Conservation (phyloP, 352 stramenopile species). For the Phytophthora rubi region DNA sequence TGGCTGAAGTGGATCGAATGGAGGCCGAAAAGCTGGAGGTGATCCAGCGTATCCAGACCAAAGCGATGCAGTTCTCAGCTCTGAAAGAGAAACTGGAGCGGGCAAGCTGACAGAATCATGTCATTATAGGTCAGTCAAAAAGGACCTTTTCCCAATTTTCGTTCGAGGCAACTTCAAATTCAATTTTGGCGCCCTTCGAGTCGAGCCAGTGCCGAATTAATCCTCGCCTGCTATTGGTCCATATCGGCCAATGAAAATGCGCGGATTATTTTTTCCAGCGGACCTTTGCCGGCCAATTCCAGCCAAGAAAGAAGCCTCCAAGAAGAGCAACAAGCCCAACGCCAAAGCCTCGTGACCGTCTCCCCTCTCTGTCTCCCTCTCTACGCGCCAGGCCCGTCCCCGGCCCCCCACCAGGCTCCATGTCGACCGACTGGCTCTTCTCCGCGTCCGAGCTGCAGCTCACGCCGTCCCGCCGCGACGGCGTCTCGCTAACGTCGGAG, state of each 20-base stretch:
- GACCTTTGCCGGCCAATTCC: constrained; percentile 23
- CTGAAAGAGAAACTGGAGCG: constrained; percentile 13
- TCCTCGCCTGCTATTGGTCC: too few species aligned
- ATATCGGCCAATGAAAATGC: neutral
- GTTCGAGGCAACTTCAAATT: neutral
- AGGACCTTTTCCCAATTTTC: neutral
- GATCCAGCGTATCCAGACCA: constrained; percentile 51
- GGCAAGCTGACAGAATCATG: neutral
- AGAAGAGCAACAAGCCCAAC: neutral
- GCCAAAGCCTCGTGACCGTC: neutral
- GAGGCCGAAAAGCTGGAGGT: constrained; percentile 43
- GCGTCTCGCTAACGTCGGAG: constrained; percentile 37
- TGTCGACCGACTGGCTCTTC: constrained; percentile 50
- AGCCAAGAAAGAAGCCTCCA: neutral
- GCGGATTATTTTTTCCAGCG: neutral
- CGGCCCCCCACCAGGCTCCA: constrained; percentile 16
- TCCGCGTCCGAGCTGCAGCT: constrained; percentile 35
- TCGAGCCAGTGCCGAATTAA: neutral
- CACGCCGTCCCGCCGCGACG: constrained; percentile 42
- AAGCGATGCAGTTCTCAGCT: constrained; percentile 24
- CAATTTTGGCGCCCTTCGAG: neutral
- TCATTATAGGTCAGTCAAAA: too few species aligned
- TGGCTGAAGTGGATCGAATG: constrained; percentile 46
- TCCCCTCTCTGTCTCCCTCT: constrained; percentile 5
- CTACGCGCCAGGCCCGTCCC: neutral